phyloP scores from a whole-genome alignment of 495 filamentous ascomycete species.

The Xylaria grammica region DNA sequence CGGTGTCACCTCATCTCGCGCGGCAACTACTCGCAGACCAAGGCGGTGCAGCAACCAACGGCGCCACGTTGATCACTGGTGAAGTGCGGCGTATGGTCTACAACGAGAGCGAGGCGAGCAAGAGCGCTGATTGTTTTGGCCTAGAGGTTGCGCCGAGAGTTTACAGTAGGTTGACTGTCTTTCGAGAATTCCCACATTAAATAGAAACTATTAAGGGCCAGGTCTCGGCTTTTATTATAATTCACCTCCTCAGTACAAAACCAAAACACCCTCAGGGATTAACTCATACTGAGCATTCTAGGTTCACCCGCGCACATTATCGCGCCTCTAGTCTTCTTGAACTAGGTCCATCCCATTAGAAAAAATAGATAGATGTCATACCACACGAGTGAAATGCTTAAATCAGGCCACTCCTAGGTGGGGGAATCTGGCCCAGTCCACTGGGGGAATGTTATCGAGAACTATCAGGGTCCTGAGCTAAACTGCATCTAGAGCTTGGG shows the following conservation, averaged over 20 bases:
- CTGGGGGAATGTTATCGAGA: not conserved
- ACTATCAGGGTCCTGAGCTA: not conserved
- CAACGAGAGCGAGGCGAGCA: not conserved
- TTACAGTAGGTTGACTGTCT: not conserved
- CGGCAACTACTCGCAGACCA: slow-evolving; percentile 1
- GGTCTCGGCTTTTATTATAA: not conserved
- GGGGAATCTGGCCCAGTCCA: not conserved
- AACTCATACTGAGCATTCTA: not conserved
- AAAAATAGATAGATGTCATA: not conserved
- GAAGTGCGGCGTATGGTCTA: not conserved
- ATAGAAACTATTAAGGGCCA: not conserved
- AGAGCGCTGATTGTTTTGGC: not conserved
- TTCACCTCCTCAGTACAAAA: not conserved
- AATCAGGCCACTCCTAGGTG: not conserved
- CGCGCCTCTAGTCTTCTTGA: not conserved
- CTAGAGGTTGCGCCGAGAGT: not conserved
- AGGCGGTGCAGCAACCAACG: not conserved
- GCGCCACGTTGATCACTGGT: not conserved
- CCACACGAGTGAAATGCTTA: not conserved
- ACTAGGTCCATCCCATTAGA: not conserved
- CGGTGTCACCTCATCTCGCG: too few species aligned
- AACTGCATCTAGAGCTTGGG: not conserved
- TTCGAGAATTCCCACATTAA: not conserved
- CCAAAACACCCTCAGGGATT: not conserved
- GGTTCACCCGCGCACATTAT: not conserved